Evolutionary conservation across 1,284 basidiomycete genomes (phyloP).

Genomic region (Vanrija humicola): DNA sequence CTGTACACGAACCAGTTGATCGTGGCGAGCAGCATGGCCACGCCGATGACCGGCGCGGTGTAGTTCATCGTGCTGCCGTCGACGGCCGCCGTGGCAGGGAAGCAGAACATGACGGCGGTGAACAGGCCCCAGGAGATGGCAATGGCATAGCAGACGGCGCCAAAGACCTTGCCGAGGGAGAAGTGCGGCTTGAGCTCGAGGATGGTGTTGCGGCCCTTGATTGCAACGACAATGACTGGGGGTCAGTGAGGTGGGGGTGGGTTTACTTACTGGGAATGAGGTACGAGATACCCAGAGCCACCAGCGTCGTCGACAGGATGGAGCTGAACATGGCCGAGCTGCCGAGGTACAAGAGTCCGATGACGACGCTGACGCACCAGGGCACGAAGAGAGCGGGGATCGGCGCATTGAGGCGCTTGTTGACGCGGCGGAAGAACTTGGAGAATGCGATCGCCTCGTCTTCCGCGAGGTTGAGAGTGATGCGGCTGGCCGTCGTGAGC

Average conservation of each 20-base stretch:
- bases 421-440: slow-evolving; percentile 53
- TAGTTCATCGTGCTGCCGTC: slow-evolving; percentile 42
- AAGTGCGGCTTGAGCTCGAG: slow-evolving; percentile 25
- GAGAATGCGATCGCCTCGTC: slow-evolving; percentile 59
- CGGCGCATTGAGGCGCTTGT: slow-evolving; percentile 50
- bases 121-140: slow-evolving; percentile 41
- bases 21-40: slow-evolving; percentile 15
- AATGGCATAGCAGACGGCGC: slow-evolving; percentile 7
- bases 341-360: slow-evolving; percentile 53
- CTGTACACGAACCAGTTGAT: slow-evolving; percentile 27
- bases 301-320: slow-evolving; percentile 43
- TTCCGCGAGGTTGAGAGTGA: slow-evolving; percentile 63
- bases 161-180: slow-evolving; percentile 11
- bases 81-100: slow-evolving; percentile 37
- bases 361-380: slow-evolving; percentile 47
- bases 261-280: slow-evolving; percentile 29
- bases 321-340: slow-evolving; percentile 53
- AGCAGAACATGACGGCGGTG: slow-evolving; percentile 49
- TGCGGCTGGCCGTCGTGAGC: slow-evolving; percentile 60
- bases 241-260: slow-evolving; percentile 3
- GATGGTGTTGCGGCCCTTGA: slow-evolving; percentile 34
- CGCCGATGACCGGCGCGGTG: slow-evolving; percentile 23
- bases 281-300: slow-evolving; percentile 47
- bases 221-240: slow-evolving; percentile 40
- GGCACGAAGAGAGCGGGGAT: slow-evolving; percentile 59